Conservation (phyloP, 345 rosid species). For the Salix caprea region DNA sequence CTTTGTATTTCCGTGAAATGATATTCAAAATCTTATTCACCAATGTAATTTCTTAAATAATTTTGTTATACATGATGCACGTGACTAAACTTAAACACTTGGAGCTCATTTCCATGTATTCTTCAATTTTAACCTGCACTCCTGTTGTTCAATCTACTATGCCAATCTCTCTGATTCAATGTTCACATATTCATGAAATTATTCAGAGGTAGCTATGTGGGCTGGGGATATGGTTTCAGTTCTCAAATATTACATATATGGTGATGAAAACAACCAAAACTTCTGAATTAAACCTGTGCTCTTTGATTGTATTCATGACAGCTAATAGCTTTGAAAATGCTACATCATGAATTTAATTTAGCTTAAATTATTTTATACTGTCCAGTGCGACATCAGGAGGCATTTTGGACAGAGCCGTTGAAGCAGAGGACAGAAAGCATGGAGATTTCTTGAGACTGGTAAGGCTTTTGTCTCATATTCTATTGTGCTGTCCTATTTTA, state of each 20-base stretch:
- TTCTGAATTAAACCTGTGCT: no score
- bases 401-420: constrained; percentile 82
- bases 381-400: constrained; percentile 86
- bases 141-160: no score
- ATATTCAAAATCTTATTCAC: no score
- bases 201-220: not conserved
- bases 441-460: constrained; percentile 93
- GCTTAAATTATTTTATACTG: not conserved
- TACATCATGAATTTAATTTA: not conserved
- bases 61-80: no score
- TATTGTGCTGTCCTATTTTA: constrained; percentile 1
- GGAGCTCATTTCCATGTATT: no score
- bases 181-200: no score
- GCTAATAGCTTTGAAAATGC: not conserved
- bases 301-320: not conserved
- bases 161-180: no score
- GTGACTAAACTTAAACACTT: not conserved
- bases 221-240: not conserved
- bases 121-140: not conserved
- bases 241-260: not conserved
- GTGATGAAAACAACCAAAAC: not conserved
- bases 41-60: no score
- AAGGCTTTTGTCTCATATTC: constrained; percentile 7
- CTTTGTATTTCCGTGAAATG: no score
- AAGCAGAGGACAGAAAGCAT: constrained; percentile 88